Percentiles rank a stretch among this genome's conserved stretches.
phyloP scores from a whole-genome alignment of 1,284 basidiomycete genomes.

The Ustilago bromivora region DNA sequence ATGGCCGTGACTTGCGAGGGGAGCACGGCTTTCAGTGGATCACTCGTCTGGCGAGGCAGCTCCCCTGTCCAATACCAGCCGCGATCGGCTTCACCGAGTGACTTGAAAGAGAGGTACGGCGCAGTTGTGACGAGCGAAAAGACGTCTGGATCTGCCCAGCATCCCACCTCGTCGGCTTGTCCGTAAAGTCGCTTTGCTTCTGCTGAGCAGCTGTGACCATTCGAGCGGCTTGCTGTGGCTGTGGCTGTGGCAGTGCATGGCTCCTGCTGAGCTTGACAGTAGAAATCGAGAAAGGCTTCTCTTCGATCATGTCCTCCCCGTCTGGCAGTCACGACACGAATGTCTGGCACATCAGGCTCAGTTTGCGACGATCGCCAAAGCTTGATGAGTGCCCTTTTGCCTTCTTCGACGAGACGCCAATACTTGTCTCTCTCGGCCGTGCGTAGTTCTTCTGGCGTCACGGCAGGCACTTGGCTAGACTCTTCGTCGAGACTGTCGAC shows the following conservation, averaged over 20 bases:
- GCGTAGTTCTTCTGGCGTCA: constrained; percentile 24
- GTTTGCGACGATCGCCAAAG: constrained; percentile 22
- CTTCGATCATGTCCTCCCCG: constrained; percentile 40
- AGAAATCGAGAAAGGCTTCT: constrained; percentile 44
- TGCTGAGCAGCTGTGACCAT: neutral
- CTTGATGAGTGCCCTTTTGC: constrained; percentile 25
- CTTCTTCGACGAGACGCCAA: constrained; percentile 30
- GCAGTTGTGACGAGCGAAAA: constrained; percentile 29
- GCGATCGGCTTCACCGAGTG: constrained; percentile 9
- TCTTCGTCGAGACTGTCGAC: neutral
- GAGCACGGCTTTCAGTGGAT: constrained; percentile 3
- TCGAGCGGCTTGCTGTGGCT: neutral
- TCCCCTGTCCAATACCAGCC: constrained; percentile 43
- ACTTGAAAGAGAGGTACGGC: constrained; percentile 34
- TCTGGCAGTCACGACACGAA: constrained; percentile 38
- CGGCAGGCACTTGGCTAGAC: neutral
- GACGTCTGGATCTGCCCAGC: constrained; percentile 43
- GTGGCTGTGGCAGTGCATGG: neutral
- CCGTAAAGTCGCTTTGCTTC: neutral
- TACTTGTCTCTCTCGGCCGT: constrained; percentile 32
- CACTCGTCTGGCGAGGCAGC: constrained; percentile 27
- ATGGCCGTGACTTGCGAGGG: constrained; percentile 10
- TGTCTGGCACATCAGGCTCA: constrained; percentile 8
- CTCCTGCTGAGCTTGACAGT: constrained; percentile 39
- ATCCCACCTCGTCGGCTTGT: constrained; percentile 25